A percentile compares a stretch with the other conserved stretches of the same genome.
Conservation (phyloP, 2,329 filamentous ascomycete genomes). For the Paraphoma chrysanthemicola region DNA sequence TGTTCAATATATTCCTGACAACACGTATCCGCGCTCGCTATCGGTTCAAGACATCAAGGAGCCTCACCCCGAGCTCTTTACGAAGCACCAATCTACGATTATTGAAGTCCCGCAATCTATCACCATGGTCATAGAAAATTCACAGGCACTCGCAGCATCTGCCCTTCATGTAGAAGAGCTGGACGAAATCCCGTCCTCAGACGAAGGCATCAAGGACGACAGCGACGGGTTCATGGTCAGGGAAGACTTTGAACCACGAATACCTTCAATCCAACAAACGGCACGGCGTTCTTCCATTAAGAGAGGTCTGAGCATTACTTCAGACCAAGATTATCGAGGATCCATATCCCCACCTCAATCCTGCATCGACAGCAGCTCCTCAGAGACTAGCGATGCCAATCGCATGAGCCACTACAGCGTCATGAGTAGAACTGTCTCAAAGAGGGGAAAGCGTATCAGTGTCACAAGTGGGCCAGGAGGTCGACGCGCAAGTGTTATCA, state of each 20-base stretch:
- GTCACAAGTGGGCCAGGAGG: not conserved
- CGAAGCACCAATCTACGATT: slow-evolving; percentile 2
- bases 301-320: not conserved
- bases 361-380: slow-evolving; percentile 1
- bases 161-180: not conserved
- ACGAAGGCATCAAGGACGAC: not conserved
- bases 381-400: slow-evolving; percentile 1
- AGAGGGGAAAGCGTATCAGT: not conserved
- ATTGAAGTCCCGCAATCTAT: not conserved
- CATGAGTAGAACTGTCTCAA: not conserved
- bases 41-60: slow-evolving; percentile 5
- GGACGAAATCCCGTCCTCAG: not conserved
- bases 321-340: not conserved
- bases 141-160: not conserved
- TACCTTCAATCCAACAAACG: not conserved
- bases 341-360: not conserved
- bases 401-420: slow-evolving; percentile 8
- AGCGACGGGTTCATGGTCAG: not conserved
- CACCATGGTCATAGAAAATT: slow-evolving; percentile 3
- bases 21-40: slow-evolving; percentile 1
- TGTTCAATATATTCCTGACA: slow-evolving; percentile 3
- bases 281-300: not conserved
- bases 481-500: not conserved
- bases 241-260: not conserved
- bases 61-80: not conserved